A percentile compares a stretch with the other conserved stretches of the same genome.
Evolutionary conservation across 768 basidiomycete species (phyloP).

Genomic region (Termitomyces sp.): DNA sequence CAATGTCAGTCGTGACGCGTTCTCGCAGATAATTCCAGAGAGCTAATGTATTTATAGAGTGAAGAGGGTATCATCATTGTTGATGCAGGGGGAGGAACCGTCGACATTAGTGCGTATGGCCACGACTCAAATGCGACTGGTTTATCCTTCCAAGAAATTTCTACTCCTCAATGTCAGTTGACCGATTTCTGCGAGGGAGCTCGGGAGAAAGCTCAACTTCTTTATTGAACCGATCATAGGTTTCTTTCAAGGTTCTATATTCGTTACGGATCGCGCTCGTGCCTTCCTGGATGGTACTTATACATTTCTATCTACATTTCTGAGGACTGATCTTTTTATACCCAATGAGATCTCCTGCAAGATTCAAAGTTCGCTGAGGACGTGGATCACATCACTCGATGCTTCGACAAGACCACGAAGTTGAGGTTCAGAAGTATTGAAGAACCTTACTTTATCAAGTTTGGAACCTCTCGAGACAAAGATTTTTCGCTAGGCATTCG

Average conservation of each 20-base stretch:
- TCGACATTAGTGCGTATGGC: conserved; percentile 54
- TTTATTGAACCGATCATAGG: conserved; percentile 24
- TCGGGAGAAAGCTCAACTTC: not conserved
- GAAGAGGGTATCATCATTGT: conserved; percentile 47
- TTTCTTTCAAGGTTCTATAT: conserved; percentile 44
- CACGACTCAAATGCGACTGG: conserved; percentile 17
- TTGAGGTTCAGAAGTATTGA: conserved; percentile 30
- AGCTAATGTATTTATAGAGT: conserved; percentile 21
- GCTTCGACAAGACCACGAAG: conserved; percentile 46
- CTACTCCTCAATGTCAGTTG: conserved; percentile 36
- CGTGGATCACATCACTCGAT: conserved; percentile 32
- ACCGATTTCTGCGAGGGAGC: not conserved
- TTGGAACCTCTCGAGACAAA: conserved; percentile 38
- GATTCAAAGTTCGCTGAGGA: conserved; percentile 38
- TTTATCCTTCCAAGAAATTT: conserved; percentile 42
- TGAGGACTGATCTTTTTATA: not conserved
- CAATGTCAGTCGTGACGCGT: conserved; percentile 15
- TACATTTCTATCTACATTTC: not conserved
- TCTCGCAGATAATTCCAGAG: not conserved
- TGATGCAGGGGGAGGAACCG: conserved; percentile 60
- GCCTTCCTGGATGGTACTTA: conserved; percentile 31
- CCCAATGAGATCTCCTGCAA: conserved; percentile 28
- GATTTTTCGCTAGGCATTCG: conserved; percentile 34
- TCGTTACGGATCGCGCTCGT: conserved; percentile 37
- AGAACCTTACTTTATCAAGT: conserved; percentile 40